Evolutionary conservation across 1,284 basidiomycete genomes (phyloP).

Genomic region (Cutaneotrichosporon dermatis): DNA sequence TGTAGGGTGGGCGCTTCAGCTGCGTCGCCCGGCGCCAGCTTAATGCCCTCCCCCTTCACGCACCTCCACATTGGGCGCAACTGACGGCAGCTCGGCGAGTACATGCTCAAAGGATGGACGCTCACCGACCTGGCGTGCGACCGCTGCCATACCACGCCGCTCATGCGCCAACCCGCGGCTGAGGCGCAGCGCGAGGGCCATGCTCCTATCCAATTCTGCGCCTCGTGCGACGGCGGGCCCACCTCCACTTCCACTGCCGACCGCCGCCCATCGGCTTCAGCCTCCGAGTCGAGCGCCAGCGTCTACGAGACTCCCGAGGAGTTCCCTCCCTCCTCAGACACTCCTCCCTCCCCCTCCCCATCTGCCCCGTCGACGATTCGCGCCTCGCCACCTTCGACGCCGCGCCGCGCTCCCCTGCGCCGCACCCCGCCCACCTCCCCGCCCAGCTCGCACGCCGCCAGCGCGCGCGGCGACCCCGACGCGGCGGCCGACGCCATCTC

Average conservation of each 20-base stretch:
- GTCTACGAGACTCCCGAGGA: not conserved
- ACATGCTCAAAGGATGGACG: slow-evolving; percentile 51
- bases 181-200: slow-evolving; percentile 29
- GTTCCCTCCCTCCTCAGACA: too few species aligned
- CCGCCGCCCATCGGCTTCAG: not conserved
- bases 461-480: slow-evolving; percentile 18
- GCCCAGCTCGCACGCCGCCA: slow-evolving; percentile 6
- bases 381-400: not conserved
- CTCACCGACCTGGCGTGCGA: slow-evolving; percentile 46
- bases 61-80: not conserved
- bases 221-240: slow-evolving; percentile 47
- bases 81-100: slow-evolving; percentile 44
- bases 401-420: not conserved
- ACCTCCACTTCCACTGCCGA: not conserved
- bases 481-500: slow-evolving; percentile 39
- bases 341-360: not conserved
- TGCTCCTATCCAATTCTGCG: slow-evolving; percentile 46
- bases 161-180: slow-evolving; percentile 45
- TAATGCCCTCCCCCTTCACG: not conserved
- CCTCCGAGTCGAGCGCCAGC: not conserved
- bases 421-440: slow-evolving; percentile 5
- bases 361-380: not conserved
- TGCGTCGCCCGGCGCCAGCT: too few species aligned
- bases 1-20: not conserved
- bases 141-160: slow-evolving; percentile 38